Conservation (phyloP, 169 alveolate genomes). For the Plasmodium cynomolgi region DNA sequence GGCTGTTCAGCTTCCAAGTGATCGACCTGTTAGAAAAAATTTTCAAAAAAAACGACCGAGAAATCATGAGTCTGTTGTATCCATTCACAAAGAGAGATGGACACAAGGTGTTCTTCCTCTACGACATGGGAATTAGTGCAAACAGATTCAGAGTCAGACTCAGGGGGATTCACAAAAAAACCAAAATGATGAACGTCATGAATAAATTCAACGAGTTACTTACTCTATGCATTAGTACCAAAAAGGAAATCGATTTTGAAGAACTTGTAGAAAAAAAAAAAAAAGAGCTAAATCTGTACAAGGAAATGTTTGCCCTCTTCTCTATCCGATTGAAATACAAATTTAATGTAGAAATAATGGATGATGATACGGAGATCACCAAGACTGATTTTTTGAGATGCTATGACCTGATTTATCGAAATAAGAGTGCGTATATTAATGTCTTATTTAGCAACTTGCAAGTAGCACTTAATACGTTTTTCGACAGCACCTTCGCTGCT, state of each 20-base stretch:
- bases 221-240: conserved; percentile 81
- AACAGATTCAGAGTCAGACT: conserved; percentile 77
- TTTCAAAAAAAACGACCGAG: conserved; percentile 81
- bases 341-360: conserved; percentile 47
- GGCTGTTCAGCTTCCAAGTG: conserved; percentile 87
- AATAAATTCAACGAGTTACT: conserved; percentile 82
- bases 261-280: conserved; percentile 77
- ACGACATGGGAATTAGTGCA: conserved; percentile 88
- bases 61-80: conserved; percentile 79
- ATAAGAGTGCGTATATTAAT: conserved; percentile 71
- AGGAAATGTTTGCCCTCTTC: conserved; percentile 38
- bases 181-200: conserved; percentile 71
- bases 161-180: conserved; percentile 75
- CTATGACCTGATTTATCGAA: conserved; percentile 76
- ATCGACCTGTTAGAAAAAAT: conserved; percentile 83
- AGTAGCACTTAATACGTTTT: conserved; percentile 66
- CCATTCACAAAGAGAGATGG: conserved; percentile 84
- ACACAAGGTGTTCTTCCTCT: conserved; percentile 82
- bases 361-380: conserved; percentile 81
- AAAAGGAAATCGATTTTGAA: conserved; percentile 81
- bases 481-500: conserved; percentile 76
- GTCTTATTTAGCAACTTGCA: conserved; percentile 74
- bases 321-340: conserved; percentile 65
- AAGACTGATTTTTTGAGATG: conserved; percentile 80
- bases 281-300: conserved; percentile 74